Base-by-base conservation (phyloP, 768 basidiomycete genomes). In the Termitomyces sp. region DNA sequence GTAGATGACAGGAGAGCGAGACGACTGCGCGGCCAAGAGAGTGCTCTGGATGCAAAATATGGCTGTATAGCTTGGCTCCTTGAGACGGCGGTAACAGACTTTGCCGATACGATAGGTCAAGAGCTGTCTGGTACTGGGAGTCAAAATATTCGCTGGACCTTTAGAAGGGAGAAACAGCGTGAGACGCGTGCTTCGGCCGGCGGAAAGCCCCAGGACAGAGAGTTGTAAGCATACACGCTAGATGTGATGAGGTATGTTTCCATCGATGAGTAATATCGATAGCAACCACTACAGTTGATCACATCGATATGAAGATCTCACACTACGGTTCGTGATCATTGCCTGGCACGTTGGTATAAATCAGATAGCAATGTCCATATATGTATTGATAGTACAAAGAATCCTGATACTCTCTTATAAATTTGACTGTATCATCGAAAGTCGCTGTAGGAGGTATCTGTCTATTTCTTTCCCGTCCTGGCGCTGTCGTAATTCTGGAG, bases 401-500 rank as follows among this genome's bases (percentile, higher is more conserved):
- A 22, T 13, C 5, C 11, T 52, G 33, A 52, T 20, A 5, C 12
- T 20, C 33, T 20, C 4, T 51, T 13, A 36, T 35, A 32, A 28
- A 33, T 9, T 50, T 18, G 3, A 7, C 16, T 51, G 32, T 28
- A 28, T 52, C 50, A 42, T 40, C 18, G 11, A 1, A 12, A n/a
- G 24, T 32, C 3, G 18, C 18, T 39, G 8, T 38, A 53, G 3
- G 18, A 42, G 11, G 11, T 22, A 11, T 28, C 22, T 18, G 45
- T 42, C 55, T 67, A 68, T 63, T 68, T 69, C 65, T 69, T 70
- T 6, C 74, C 90, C 2, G 78, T 90, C 68, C 92, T 77, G 16
- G 91, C 92, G 24, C 74, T 86, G 33, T 88, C 79, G 73, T 91
- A 88, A 75, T 96, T 93, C 58, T 87, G 81, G 44, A 92, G 67